phyloP scores from a whole-genome alignment of 176 grass and related monocot genomes.

The Poa annua region DNA sequence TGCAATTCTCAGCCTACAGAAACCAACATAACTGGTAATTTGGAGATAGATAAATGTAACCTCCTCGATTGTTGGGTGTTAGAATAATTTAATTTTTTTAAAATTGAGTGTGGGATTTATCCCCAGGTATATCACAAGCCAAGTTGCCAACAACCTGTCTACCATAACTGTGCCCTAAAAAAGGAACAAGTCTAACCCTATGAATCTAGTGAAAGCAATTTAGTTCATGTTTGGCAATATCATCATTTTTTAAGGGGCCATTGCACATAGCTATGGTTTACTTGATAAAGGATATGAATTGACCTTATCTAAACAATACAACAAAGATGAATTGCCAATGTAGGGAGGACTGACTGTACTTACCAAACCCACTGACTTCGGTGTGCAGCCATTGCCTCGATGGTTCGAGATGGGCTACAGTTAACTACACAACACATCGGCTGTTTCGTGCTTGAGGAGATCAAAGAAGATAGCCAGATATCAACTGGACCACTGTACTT shows the following conservation, averaged over 20 bases:
- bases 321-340: background rate
- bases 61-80: too few species aligned
- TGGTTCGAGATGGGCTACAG: conserved; percentile 54
- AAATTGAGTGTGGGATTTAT: too few species aligned
- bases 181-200: too few species aligned
- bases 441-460: conserved; percentile 34
- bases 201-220: too few species aligned
- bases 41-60: too few species aligned
- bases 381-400: conserved; percentile 69
- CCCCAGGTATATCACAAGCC: too few species aligned
- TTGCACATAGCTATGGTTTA: background rate
- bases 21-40: too few species aligned
- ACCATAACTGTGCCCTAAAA: too few species aligned
- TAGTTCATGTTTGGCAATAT: too few species aligned
- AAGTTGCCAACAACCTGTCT: background rate
- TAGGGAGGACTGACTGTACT: conserved; percentile 14
- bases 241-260: too few species aligned
- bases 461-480: conserved; percentile 59
- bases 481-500: conserved; percentile 73
- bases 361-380: conserved; percentile 84
- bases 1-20: too few species aligned
- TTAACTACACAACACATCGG: conserved; percentile 53
- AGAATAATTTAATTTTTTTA: too few species aligned
- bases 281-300: background rate
- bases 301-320: background rate